Percentiles rank a stretch among this genome's conserved stretches.
Evolutionary conservation across 257 asterid species (phyloP).

Genomic region (Rubia yunnanensis): DNA sequence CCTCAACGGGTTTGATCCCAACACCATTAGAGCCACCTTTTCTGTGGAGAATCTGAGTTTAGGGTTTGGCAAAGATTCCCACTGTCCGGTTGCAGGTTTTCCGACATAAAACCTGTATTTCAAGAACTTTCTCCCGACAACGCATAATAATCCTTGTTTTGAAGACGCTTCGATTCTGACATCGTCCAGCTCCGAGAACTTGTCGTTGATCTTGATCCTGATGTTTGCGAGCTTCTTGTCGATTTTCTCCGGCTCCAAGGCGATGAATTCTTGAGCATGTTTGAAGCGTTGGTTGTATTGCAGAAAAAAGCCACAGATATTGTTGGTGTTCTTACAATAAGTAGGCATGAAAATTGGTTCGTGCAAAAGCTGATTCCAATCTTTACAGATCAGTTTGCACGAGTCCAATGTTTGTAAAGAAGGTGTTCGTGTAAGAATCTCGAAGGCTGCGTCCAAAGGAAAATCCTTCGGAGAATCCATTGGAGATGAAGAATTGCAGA

Average conservation of each 20-base stretch:
- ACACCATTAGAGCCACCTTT: conserved; percentile 8
- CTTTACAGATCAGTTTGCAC: conserved; percentile 1
- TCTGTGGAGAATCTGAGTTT: not conserved
- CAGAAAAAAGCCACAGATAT: conserved; percentile 3
- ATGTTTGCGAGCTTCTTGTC: too few species aligned
- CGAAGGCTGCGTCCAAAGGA: not conserved
- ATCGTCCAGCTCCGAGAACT: not conserved
- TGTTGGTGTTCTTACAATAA: conserved; percentile 8
- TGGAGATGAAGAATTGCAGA: not conserved
- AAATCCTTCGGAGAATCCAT: not conserved
- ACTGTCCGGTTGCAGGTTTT: conserved; percentile 24
- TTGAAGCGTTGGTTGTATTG: not conserved
- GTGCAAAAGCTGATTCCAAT: not conserved
- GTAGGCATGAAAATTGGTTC: conserved; percentile 6
- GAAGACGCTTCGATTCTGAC: conserved; percentile 20
- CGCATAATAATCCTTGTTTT: conserved; percentile 17
- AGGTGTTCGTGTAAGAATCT: conserved; percentile 5
- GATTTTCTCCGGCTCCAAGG: not conserved
- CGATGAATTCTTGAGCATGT: not conserved
- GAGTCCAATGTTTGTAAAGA: conserved; percentile 5
- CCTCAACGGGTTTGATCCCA: conserved; percentile 8
- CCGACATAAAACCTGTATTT: conserved; percentile 1
- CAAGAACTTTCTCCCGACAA: not conserved
- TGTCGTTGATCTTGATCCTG: not conserved
- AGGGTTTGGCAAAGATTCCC: conserved; percentile 19